Evolutionary conservation across 169 alveolate genomes (phyloP), one percentile per base, ranked within the genome.

Genomic region (Babesia gibsoni): DNA sequence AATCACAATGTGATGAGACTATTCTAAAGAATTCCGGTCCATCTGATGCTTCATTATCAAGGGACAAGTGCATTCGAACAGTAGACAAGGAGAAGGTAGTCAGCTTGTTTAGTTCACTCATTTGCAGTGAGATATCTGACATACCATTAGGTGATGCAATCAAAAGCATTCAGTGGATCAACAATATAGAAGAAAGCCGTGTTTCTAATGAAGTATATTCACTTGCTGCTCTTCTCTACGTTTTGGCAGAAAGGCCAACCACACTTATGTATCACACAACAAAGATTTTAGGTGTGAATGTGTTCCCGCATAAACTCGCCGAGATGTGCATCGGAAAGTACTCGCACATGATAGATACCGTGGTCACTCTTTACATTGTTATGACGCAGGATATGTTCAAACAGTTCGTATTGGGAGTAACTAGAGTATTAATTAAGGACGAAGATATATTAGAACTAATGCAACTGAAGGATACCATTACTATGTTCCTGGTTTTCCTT

Each of bases 371-470:
- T 32, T 77, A 67, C 63, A 22, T 77, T 45, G 16, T 67, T 5
- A 41, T 42, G 22, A 57, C 78, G 25, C 67, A 58, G 67, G 72
- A 46, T 32, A 10, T 45, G 27, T 67, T 77, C 46, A 77, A 77
- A 49, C 73, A 67, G 46, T 77, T 66, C 36, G 64, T 77, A 30
- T 27, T 46, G 41, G 48, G 42, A 23, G 48, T 77, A 18, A 25
- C 83, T 0, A 68, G 50, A n/a, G 8, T 49, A 1, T 36, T 46
- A 29, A 37, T 54, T 23, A 53, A 67, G 36, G 52, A 39, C 50
- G 65, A 77, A 30, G 82, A 58, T 18, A 36, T 43, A 4, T 27
- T 42, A 20, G 49, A 49, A n/a, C 27, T 77, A 10, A 30, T 33
- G 18, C 32, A 25, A 3, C 33, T 61, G 46, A 61, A 45, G 50